phyloP scores from a whole-genome alignment of 1,284 basidiomycete genomes.

The Moniliophthora roreri region DNA sequence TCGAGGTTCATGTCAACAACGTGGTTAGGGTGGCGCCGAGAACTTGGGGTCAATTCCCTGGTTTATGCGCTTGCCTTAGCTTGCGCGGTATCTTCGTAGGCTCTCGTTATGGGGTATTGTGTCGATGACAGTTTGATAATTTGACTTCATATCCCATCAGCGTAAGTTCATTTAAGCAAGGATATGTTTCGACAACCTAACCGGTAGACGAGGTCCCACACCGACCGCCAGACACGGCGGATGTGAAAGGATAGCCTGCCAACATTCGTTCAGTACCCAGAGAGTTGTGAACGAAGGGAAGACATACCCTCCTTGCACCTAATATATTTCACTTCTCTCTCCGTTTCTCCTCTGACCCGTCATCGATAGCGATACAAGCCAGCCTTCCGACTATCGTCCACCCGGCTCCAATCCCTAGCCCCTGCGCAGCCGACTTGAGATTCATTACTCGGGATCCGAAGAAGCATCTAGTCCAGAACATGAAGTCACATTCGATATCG shows the following conservation, averaged over 20 bases:
- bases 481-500: conserved; percentile 40
- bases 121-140: conserved; percentile 64
- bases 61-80: conserved; percentile 6
- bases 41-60: conserved; percentile 4
- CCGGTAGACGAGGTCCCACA: conserved; percentile 58
- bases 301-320: conserved; percentile 64
- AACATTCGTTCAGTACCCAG: conserved; percentile 8
- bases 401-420: conserved; percentile 66
- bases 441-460: conserved; percentile 77
- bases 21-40: too few species aligned
- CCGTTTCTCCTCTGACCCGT: conserved; percentile 71
- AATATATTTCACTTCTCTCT: conserved; percentile 70
- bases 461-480: conserved; percentile 55
- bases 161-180: not conserved
- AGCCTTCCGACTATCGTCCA: conserved; percentile 81
- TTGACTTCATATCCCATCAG: conserved; percentile 15
- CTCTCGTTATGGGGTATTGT: conserved; percentile 58
- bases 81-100: conserved; percentile 45
- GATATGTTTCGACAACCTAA: conserved; percentile 42
- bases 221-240: conserved; percentile 81
- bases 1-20: too few species aligned
- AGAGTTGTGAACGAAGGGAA: conserved; percentile 9
- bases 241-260: conserved; percentile 79
- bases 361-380: conserved; percentile 38
- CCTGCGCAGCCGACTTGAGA: conserved; percentile 78